These are phyloP conservation scores for Coelastrella sp. DNA, from an alignment of 139 green algal genomes.

Conservation along the genomic window DNA sequence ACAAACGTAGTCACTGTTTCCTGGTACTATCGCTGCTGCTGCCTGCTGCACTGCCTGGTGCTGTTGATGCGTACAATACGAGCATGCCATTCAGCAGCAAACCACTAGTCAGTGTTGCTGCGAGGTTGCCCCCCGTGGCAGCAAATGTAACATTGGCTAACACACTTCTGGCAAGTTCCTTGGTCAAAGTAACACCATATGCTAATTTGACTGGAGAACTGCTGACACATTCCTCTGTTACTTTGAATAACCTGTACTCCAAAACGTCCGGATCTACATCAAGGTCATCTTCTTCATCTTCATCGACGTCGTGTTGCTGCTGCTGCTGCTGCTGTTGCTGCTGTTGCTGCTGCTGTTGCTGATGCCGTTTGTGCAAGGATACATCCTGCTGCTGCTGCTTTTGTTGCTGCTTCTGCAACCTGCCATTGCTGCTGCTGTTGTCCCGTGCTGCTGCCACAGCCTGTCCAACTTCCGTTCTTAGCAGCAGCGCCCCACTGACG, in stretches of 20 bases:
- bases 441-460: not conserved
- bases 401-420: not conserved
- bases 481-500: conserved; percentile 20
- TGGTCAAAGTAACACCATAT: conserved; percentile 19
- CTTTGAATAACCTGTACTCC: conserved; percentile 43
- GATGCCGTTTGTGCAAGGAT: not conserved
- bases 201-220: not conserved
- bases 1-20: too few relatives aligned
- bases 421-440: conserved; percentile 13
- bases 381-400: not conserved
- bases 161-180: conserved; percentile 13
- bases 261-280: conserved; percentile 2
- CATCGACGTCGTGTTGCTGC: not conserved
- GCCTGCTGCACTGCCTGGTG: not conserved
- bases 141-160: conserved; percentile 28
- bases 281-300: conserved; percentile 14
- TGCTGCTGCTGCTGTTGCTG: conserved; percentile 29
- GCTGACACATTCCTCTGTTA: conserved; percentile 12
- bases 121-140: conserved; percentile 2
- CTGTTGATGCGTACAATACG: not conserved
- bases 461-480: conserved; percentile 10
- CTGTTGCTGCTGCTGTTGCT: conserved; percentile 14
- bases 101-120: not conserved
- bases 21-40: too few relatives aligned
- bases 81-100: conserved; percentile 12